A percentile compares a stretch with the other conserved stretches of the same genome.
phyloP scores from a whole-genome alignment of 257 asterid genomes.

The Voacanga thouarsii region DNA sequence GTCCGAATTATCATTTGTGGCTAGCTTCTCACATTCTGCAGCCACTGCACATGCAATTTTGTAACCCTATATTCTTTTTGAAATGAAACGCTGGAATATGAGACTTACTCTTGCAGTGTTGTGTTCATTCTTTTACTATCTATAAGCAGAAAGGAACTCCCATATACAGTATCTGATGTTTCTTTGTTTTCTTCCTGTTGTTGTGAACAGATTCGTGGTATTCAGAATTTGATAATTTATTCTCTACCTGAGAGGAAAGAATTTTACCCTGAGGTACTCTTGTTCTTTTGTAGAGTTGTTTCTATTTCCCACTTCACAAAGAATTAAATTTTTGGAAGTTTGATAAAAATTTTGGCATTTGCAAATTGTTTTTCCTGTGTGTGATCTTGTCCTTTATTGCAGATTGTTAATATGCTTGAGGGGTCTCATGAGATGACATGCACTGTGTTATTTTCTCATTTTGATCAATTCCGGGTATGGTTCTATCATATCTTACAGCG shows the following conservation, averaged over 20 bases:
- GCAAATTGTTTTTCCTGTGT: neutral
- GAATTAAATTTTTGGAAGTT: neutral
- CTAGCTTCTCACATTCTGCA: neutral
- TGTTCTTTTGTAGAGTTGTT: neutral
- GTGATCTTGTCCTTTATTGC: constrained; percentile 27
- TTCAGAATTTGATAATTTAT: constrained; percentile 66
- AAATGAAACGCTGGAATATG: neutral
- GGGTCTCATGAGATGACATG: constrained; percentile 62
- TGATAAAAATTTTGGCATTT: neutral
- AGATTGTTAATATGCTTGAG: constrained; percentile 84
- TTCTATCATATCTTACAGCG: constrained; percentile 7
- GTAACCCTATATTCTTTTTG: neutral
- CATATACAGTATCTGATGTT: neutral
- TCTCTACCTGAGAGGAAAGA: constrained; percentile 95
- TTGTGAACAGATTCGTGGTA: constrained; percentile 72
- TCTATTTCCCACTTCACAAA: neutral
- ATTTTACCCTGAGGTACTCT: constrained; percentile 84
- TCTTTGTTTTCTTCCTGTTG: neutral
- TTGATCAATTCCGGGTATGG: constrained; percentile 79
- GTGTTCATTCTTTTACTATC: neutral
- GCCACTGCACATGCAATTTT: neutral
- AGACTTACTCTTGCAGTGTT: neutral
- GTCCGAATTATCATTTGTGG: neutral
- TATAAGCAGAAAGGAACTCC: neutral
- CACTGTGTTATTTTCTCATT: constrained; percentile 76